Conservation (phyloP, 2,329 filamentous ascomycete genomes). For the Beauveria varroae region DNA sequence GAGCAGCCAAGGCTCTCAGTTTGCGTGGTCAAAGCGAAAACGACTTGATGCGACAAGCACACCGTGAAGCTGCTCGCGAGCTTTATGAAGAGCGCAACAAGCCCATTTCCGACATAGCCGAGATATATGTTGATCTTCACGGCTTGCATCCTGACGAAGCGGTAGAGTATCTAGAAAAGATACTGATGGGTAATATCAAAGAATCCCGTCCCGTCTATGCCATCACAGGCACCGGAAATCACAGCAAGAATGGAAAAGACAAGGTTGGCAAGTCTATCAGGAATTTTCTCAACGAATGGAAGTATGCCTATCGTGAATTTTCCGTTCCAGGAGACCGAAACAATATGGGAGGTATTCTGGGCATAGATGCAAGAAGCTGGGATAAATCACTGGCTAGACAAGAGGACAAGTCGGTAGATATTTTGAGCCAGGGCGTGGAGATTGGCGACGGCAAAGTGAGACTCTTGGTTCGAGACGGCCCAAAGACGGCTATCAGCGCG, state of each 20-base stretch:
- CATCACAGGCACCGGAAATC: slow-evolving; percentile 93
- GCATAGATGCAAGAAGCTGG: slow-evolving; percentile 60
- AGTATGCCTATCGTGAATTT: slow-evolving; percentile 93
- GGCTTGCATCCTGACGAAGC: slow-evolving; percentile 98
- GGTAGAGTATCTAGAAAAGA: slow-evolving; percentile 84
- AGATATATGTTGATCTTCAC: slow-evolving; percentile 92
- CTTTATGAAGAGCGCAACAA: slow-evolving; percentile 86
- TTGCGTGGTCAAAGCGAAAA: slow-evolving; percentile 95
- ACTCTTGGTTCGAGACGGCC: slow-evolving; percentile 54
- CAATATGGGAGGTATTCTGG: slow-evolving; percentile 69
- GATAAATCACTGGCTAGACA: slow-evolving; percentile 53
- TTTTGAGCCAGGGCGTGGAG: slow-evolving; percentile 58
- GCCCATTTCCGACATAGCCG: slow-evolving; percentile 48
- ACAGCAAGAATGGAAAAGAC: slow-evolving; percentile 98
- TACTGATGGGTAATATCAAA: slow-evolving; percentile 73
- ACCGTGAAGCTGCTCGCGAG: slow-evolving; percentile 84
- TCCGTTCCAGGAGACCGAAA: slow-evolving; percentile 88
- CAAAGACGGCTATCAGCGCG: slow-evolving; percentile 46
- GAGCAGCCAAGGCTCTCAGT: slow-evolving; percentile 89
- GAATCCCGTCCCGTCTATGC: slow-evolving; percentile 77
- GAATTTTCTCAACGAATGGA: slow-evolving; percentile 88
- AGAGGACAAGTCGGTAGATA: slow-evolving; percentile 41
- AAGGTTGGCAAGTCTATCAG: slow-evolving; percentile 94
- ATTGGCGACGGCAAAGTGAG: slow-evolving; percentile 61
- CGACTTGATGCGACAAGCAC: slow-evolving; percentile 92